Percentiles rank a stretch among this genome's conserved stretches.
These are phyloP conservation scores for Phanerochaete sordida DNA, from an alignment of 768 basidiomycete genomes.

Conservation along the genomic window DNA sequence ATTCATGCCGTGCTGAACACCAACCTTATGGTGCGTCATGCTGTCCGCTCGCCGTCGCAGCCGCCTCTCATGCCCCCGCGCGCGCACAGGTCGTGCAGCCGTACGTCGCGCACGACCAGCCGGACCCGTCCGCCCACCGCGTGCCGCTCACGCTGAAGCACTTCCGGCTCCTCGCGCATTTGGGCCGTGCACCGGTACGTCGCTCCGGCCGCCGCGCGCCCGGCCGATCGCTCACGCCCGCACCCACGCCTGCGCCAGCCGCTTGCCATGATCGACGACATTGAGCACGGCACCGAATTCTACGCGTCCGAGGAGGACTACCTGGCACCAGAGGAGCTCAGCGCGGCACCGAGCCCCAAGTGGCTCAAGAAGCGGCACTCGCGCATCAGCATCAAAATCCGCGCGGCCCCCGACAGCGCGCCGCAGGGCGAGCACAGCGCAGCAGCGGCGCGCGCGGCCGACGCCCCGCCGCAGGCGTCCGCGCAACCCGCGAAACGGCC, in stretches of 20 bases:
- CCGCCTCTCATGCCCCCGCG: background rate
- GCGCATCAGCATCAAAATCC: conserved; percentile 31
- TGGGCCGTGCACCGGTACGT: conserved; percentile 60
- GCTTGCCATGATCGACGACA: conserved; percentile 53
- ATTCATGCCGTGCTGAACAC: conserved; percentile 72
- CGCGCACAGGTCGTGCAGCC: conserved; percentile 42
- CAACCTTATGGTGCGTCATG: conserved; percentile 38
- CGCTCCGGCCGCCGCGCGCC: background rate
- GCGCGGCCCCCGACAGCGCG: conserved; percentile 16
- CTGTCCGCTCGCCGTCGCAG: background rate
- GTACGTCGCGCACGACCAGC: conserved; percentile 31
- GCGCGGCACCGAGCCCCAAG: conserved; percentile 12
- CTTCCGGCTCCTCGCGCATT: conserved; percentile 67
- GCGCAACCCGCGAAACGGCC: conserved; percentile 45
- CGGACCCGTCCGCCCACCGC: conserved; percentile 25
- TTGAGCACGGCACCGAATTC: conserved; percentile 65
- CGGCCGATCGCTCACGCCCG: background rate
- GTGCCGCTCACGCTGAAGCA: conserved; percentile 76
- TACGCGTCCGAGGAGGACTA: conserved; percentile 71
- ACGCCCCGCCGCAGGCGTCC: conserved; percentile 26
- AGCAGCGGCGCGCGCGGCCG: too few species aligned
- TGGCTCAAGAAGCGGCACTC: conserved; percentile 10
- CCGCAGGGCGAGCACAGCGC: background rate
- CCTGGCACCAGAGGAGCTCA: conserved; percentile 32
- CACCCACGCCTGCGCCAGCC: too few species aligned